phyloP scores from a whole-genome alignment of 2,329 filamentous ascomycete species.

The Clonostachys chloroleuca region DNA sequence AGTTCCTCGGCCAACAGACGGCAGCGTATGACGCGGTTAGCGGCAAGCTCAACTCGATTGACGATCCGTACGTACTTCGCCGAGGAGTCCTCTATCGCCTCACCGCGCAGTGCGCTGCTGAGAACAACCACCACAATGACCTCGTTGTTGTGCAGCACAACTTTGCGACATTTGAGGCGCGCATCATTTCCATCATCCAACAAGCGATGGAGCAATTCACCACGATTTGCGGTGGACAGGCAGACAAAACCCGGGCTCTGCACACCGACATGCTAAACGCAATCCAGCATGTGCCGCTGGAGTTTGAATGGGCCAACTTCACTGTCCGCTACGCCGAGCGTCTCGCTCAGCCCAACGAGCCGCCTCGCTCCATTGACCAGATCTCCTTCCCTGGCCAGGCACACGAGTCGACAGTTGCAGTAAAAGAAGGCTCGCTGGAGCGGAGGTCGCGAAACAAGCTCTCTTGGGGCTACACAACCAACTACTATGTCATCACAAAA shows the following conservation, averaged over 20 bases:
- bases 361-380: slow-evolving; percentile 67
- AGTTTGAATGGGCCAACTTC: slow-evolving; percentile 94
- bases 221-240: slow-evolving; percentile 73
- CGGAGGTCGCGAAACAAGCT: slow-evolving; percentile 87
- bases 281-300: slow-evolving; percentile 70
- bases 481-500: slow-evolving; percentile 88
- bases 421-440: slow-evolving; percentile 86
- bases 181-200: slow-evolving; percentile 80
- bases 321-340: slow-evolving; percentile 63
- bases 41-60: slow-evolving; percentile 62
- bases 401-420: slow-evolving; percentile 71
- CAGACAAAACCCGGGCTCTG: slow-evolving; percentile 74
- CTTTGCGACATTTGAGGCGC: slow-evolving; percentile 82
- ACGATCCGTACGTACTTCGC: slow-evolving; percentile 87
- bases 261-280: slow-evolving; percentile 79
- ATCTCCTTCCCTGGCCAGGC: slow-evolving; percentile 87
- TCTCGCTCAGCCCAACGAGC: slow-evolving; percentile 73
- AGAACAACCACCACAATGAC: slow-evolving; percentile 95
- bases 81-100: slow-evolving; percentile 79
- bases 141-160: slow-evolving; percentile 87
- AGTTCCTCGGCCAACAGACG: slow-evolving; percentile 83
- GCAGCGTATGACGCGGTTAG: slow-evolving; percentile 74
- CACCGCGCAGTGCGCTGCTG: slow-evolving; percentile 85
- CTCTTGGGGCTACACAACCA: slow-evolving; percentile 68
- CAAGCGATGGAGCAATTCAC: slow-evolving; percentile 79